Evolutionary conservation across 208 protist species (phyloP).

Genomic region (Leptomonas pyrrhocoris): DNA sequence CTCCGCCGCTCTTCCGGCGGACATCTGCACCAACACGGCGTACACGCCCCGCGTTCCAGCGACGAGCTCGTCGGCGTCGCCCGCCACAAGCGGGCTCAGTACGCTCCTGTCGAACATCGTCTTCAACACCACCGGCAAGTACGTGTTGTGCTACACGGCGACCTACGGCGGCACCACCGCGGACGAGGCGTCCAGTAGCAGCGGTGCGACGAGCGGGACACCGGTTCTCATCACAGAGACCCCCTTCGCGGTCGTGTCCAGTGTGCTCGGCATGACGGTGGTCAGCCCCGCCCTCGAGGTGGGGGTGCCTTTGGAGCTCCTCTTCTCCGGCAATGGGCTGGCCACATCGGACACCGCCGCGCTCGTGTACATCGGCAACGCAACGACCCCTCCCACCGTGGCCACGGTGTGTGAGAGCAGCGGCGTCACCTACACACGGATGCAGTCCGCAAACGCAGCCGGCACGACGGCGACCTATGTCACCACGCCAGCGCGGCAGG

Average conservation of each 20-base stretch:
- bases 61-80: slow-evolving; percentile 15
- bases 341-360: slow-evolving; percentile 52
- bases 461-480: slow-evolving; percentile 55
- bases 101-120: slow-evolving; percentile 40
- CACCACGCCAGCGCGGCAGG: slow-evolving; percentile 48
- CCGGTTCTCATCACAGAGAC: slow-evolving; percentile 46
- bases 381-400: slow-evolving; percentile 24
- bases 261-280: slow-evolving; percentile 49
- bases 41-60: slow-evolving; percentile 61
- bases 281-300: slow-evolving; percentile 44
- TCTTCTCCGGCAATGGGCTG: slow-evolving; percentile 63
- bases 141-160: slow-evolving; percentile 79
- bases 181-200: slow-evolving; percentile 1
- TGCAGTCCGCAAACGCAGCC: slow-evolving; percentile 41
- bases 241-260: slow-evolving; percentile 64
- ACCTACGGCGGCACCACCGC: slow-evolving; percentile 26
- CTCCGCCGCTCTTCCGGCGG: slow-evolving; percentile 37
- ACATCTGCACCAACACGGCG: slow-evolving; percentile 73
- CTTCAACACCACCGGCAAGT: slow-evolving; percentile 52
- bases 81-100: slow-evolving; percentile 27
- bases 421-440: slow-evolving; percentile 32
- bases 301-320: slow-evolving; percentile 46
- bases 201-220: slow-evolving; percentile 14
- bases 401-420: slow-evolving; percentile 38
- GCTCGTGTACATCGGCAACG: slow-evolving; percentile 39